Evolutionary conservation across 78 protist genomes (phyloP).

Genomic region (Anaeramoeba flamelloides): DNA sequence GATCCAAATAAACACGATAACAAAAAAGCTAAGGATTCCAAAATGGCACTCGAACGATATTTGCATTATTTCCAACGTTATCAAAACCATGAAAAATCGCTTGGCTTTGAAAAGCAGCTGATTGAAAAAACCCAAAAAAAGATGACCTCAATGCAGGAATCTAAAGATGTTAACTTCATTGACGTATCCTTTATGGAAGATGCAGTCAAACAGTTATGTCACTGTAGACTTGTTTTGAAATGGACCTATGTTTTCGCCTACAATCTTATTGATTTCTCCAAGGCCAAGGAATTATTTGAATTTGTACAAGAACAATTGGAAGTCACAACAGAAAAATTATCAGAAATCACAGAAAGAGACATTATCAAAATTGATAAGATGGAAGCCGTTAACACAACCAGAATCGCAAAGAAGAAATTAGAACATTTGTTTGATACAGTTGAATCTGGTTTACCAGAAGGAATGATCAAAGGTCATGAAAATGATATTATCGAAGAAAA

Average conservation of each 20-base stretch:
- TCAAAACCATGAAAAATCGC: background rate
- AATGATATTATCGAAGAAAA: no score
- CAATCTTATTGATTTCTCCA: slow-evolving; percentile 34
- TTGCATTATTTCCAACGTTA: background rate
- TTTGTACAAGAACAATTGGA: slow-evolving; percentile 50
- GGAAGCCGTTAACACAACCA: no score
- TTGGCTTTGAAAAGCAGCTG: background rate
- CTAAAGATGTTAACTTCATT: background rate
- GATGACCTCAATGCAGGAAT: background rate
- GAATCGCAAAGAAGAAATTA: no score
- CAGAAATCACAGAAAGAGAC: no score
- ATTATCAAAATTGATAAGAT: no score
- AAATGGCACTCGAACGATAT: slow-evolving; percentile 28
- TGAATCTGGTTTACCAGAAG: no score
- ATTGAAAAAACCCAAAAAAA: background rate
- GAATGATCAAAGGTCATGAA: no score
- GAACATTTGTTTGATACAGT: no score
- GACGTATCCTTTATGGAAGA: background rate
- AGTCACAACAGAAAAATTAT: no score
- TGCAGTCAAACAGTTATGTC: background rate
- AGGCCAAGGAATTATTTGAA: slow-evolving; percentile 41
- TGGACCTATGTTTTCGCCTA: slow-evolving; percentile 48
- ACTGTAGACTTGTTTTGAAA: slow-evolving; percentile 39
- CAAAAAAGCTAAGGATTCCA: slow-evolving; percentile 36
- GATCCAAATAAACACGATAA: slow-evolving; percentile 52